phyloP scores from a whole-genome alignment of 179 eudicot genomes.

The Dionaea muscipula region DNA sequence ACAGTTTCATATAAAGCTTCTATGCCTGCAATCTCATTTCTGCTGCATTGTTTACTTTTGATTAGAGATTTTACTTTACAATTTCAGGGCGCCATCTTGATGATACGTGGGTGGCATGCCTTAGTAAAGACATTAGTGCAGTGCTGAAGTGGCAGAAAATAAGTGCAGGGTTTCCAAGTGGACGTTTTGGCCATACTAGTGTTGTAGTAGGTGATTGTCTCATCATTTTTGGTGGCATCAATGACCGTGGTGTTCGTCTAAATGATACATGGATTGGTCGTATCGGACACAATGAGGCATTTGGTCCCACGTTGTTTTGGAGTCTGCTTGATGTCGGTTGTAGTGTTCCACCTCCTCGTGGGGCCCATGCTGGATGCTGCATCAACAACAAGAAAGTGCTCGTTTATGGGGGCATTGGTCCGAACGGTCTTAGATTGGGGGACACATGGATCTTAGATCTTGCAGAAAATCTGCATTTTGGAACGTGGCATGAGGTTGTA shows the following conservation, averaged over 20 bases:
- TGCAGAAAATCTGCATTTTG: constrained; percentile 47
- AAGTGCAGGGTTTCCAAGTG: constrained; percentile 64
- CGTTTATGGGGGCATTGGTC: constrained; percentile 86
- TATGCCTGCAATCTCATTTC: too few relatives aligned
- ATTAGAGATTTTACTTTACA: constrained; percentile 7
- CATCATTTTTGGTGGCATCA: constrained; percentile 84
- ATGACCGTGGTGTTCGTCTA: constrained; percentile 78
- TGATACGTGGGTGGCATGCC: constrained; percentile 85
- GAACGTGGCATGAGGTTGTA: constrained; percentile 64
- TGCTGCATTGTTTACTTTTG: not conserved
- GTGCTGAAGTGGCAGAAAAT: constrained; percentile 61
- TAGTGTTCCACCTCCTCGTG: constrained; percentile 75
- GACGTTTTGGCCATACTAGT: constrained; percentile 91
- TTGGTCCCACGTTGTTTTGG: constrained; percentile 49
- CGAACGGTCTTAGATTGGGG: constrained; percentile 54
- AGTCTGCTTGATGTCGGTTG: constrained; percentile 54
- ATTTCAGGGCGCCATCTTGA: constrained; percentile 90
- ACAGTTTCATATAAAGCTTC: too few relatives aligned
- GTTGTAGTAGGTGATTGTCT: constrained; percentile 49
- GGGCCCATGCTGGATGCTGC: constrained; percentile 93
- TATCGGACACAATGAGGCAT: constrained; percentile 24
- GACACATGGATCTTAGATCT: constrained; percentile 84
- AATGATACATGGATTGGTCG: constrained; percentile 88
- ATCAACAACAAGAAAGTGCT: constrained; percentile 55
- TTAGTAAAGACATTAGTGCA: constrained; percentile 36